Evolutionary conservation across 1,139 yeast species (phyloP).

Genomic region (Pichia sp.): DNA sequence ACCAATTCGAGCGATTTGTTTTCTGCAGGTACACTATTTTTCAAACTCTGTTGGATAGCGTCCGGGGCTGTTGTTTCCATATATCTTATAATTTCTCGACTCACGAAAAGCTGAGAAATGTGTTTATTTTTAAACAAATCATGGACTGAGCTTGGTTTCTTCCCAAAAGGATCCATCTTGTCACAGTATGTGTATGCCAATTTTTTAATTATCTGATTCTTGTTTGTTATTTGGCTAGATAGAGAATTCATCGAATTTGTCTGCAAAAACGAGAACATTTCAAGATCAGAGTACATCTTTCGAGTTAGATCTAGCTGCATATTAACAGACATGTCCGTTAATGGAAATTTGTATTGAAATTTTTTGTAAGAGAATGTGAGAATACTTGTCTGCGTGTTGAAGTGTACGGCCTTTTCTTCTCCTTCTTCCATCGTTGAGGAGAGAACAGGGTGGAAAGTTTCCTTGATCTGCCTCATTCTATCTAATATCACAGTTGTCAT

Average conservation of each 20-base stretch:
- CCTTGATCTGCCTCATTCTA: background rate
- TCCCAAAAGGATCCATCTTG: background rate
- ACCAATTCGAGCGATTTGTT: background rate
- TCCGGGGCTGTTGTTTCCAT: background rate
- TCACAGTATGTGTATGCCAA: constrained; percentile 11
- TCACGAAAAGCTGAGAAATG: constrained; percentile 8
- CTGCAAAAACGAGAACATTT: constrained; percentile 15
- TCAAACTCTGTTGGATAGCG: background rate
- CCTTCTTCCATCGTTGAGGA: background rate
- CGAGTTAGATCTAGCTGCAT: constrained; percentile 9
- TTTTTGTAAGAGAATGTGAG: background rate
- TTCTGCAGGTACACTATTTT: background rate
- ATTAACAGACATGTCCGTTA: constrained; percentile 4
- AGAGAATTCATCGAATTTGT: background rate
- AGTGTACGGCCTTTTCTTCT: background rate
- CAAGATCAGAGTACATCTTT: constrained; percentile 7
- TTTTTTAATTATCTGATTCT: constrained; percentile 24
- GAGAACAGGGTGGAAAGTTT: background rate
- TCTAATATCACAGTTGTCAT: background rate
- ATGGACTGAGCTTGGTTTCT: background rate
- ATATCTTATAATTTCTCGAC: background rate
- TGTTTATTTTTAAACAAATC: constrained; percentile 3
- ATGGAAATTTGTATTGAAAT: constrained; percentile 21
- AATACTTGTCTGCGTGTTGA: background rate
- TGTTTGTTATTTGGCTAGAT: constrained; percentile 16